phyloP scores from a whole-genome alignment of 306 rosid species.

The Purshia tridentata region DNA sequence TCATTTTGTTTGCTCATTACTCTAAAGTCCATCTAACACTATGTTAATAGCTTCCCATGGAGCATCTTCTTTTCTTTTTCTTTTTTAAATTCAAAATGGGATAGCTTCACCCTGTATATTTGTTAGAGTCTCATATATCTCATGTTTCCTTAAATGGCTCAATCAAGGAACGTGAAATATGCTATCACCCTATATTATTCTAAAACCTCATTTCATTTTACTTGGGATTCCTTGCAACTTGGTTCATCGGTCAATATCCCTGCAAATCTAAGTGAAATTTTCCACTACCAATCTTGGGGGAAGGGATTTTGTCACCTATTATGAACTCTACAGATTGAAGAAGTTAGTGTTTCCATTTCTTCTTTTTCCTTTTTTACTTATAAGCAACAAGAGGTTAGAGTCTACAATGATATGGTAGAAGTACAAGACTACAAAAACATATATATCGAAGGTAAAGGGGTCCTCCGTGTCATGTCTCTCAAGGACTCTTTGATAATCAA shows the following conservation, averaged over 20 bases:
- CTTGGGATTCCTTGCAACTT: not conserved
- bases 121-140: not conserved
- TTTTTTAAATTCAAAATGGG: not conserved
- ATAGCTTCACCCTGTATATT: not conserved
- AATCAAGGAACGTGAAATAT: not conserved
- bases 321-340: not conserved
- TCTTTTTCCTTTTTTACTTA: not conserved
- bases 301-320: not conserved
- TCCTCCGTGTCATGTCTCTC: not conserved
- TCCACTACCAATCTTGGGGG: not conserved
- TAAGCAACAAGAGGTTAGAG: not conserved
- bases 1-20: conserved; percentile 8
- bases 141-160: not conserved
- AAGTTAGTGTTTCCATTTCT: not conserved
- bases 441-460: not conserved
- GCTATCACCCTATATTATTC: not conserved
- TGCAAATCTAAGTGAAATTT: not conserved
- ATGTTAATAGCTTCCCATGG: not conserved
- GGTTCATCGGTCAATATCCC: not conserved
- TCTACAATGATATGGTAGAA: not conserved
- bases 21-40: not conserved
- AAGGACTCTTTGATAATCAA: not conserved
- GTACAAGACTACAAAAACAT: not conserved
- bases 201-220: not conserved
- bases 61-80: not conserved